These are phyloP conservation scores for Citropsis articulata DNA, from an alignment of 345 rosid genomes.

Conservation along the genomic window DNA sequence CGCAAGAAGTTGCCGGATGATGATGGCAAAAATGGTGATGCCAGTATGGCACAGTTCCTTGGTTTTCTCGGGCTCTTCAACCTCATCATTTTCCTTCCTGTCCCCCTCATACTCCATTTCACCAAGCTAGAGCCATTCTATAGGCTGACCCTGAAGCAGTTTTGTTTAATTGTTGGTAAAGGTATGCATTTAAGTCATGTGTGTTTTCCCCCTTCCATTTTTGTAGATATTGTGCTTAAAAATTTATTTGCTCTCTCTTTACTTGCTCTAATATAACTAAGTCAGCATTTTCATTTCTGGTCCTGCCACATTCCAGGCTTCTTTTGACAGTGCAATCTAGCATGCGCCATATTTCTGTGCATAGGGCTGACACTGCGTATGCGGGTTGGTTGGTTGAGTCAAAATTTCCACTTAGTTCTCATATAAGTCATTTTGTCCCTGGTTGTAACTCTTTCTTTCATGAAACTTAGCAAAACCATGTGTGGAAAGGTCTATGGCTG, in stretches of 20 bases:
- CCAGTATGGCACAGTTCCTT: slow-evolving; percentile 90
- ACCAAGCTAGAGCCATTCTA: slow-evolving; percentile 64
- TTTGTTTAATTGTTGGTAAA: slow-evolving; percentile 83
- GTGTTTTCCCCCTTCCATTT: background rate
- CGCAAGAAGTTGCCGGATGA: slow-evolving; percentile 77
- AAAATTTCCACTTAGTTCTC: background rate
- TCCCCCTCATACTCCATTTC: slow-evolving; percentile 65
- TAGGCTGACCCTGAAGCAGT: slow-evolving; percentile 57
- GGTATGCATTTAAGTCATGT: slow-evolving; percentile 35
- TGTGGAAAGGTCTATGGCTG: no score
- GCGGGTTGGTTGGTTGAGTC: background rate
- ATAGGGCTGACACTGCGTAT: background rate
- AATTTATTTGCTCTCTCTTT: background rate
- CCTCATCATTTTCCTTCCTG: slow-evolving; percentile 70
- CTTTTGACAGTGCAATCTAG: background rate
- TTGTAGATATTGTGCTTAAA: background rate
- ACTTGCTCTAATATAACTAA: background rate
- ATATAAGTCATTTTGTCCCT: background rate
- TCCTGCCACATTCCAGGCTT: background rate
- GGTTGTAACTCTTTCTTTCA: background rate
- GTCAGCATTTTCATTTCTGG: background rate
- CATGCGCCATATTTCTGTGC: background rate
- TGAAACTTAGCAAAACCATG: background rate
- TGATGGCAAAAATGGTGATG: slow-evolving; percentile 66
- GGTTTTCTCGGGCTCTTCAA: slow-evolving; percentile 90